A percentile compares a stretch with the other conserved stretches of the same genome.
Conservation (phyloP, 345 rosid species). For the Aegle marmelos region DNA sequence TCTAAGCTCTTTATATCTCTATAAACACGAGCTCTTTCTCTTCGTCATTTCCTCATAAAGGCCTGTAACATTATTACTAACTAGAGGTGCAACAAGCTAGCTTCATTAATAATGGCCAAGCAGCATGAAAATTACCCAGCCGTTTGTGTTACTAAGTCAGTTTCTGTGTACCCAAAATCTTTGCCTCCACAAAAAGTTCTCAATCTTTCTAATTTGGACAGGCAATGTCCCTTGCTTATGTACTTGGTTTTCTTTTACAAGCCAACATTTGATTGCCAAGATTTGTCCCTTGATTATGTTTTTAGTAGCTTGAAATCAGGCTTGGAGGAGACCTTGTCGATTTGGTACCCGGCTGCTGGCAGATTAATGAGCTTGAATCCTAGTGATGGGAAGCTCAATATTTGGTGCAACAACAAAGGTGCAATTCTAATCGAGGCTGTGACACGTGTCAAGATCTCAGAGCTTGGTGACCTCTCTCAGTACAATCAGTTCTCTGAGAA, state of each 20-base stretch:
- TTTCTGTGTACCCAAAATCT: slow-evolving; percentile 30
- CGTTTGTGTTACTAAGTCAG: slow-evolving; percentile 27
- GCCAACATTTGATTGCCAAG: slow-evolving; percentile 18
- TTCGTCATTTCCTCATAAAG: slow-evolving; percentile 14
- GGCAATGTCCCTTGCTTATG: slow-evolving; percentile 68
- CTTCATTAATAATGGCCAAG: slow-evolving; percentile 23
- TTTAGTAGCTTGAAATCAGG: slow-evolving; percentile 48
- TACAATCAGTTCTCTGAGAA: slow-evolving; percentile 50
- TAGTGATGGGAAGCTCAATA: slow-evolving; percentile 46
- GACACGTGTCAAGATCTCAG: slow-evolving; percentile 37
- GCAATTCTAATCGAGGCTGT: slow-evolving; percentile 48
- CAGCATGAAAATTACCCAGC: slow-evolving; percentile 8
- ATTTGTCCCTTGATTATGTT: slow-evolving; percentile 25
- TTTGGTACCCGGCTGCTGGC: slow-evolving; percentile 66
- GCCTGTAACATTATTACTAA: neutral
- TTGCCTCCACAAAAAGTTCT: slow-evolving; percentile 28
- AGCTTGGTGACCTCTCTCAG: slow-evolving; percentile 56
- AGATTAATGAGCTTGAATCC: slow-evolving; percentile 39
- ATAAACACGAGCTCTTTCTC: slow-evolving; percentile 10
- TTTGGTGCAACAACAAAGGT: slow-evolving; percentile 56
- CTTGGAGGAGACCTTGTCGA: slow-evolving; percentile 52
- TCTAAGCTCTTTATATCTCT: slow-evolving; percentile 21
- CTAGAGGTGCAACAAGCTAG: neutral
- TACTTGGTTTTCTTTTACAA: slow-evolving; percentile 60
- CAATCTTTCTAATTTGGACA: slow-evolving; percentile 56